Base-by-base conservation (phyloP, 2,329 filamentous ascomycete genomes). In the Ophiocordyceps robertsii region DNA sequence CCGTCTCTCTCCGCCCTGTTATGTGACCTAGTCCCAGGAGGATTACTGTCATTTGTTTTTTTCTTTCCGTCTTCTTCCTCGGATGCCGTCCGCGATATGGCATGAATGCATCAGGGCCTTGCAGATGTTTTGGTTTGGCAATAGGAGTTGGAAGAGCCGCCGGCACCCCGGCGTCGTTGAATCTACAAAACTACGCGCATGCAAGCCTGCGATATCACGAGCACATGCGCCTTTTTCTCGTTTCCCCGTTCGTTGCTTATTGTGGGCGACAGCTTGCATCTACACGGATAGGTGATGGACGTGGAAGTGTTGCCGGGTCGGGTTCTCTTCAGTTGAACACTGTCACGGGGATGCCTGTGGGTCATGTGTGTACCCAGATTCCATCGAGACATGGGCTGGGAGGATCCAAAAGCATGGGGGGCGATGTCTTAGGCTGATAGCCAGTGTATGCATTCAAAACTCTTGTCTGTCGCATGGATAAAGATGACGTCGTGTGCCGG, bases 61-160 rank as follows among this genome's bases (percentile, higher is more conserved):
- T 39, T 44, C 13, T 38, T 24, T 27, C 30, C 17, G 9, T 24
- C 30, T 43, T 40, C 27, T 46, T 33, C 39, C 36, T n/a, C 11
- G 37, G 13, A 21, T 40, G 11, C 21, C n/a, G 16, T 16, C 10
- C 6, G 31, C 44, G 13, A 29, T 35, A 49, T 46, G 40, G 43
- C 30, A 36, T 29, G 29, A 37, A 16, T 19, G 29, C 19, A 39
- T 50, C 19, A 29, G 38, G 33, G 39, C 17, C 38, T 41, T 17
- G 11, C n/a, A 16, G 14, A 16, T 36, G n/a, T 17, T 36, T 16
- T 36, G 13, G 35, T 36, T 43, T 38, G 45, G 42, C 42, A 47
- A 45, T 40, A 30, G 37, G 44, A 35, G 40, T 42, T 45, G 38
- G 40, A 41, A 42, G 40, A 45, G 38, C 21, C 41, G 43, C 24